These are phyloP conservation scores for Fusarium gaditjirri DNA, from an alignment of 2,329 filamentous ascomycete species.

Conservation along the genomic window DNA sequence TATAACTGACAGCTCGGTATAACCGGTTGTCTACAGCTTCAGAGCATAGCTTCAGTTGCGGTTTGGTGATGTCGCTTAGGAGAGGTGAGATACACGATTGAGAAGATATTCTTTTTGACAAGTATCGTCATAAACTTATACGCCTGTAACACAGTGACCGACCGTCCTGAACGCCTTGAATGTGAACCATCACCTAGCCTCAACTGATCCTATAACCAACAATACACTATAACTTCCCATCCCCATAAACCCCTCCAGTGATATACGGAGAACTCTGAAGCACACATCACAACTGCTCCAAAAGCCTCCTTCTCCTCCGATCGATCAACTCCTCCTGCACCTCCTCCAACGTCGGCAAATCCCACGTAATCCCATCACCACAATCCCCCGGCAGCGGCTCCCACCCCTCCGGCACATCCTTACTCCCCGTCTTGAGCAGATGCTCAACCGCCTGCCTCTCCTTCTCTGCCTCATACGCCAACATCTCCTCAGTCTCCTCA, in stretches of 20 bases:
- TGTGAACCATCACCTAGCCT: constrained; percentile 7
- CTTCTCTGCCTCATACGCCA: constrained; percentile 84
- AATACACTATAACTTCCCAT: neutral
- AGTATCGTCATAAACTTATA: constrained; percentile 9
- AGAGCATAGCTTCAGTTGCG: neutral
- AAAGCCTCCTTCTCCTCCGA: constrained; percentile 80
- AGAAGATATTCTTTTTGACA: constrained; percentile 3
- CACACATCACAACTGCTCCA: constrained; percentile 77
- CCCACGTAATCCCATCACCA: constrained; percentile 85
- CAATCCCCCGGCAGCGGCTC: constrained; percentile 86
- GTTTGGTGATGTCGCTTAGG: neutral
- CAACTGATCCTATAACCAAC: neutral
- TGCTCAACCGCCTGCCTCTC: constrained; percentile 83
- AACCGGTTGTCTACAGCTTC: neutral
- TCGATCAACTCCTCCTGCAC: constrained; percentile 96
- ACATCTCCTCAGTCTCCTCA: constrained; percentile 85
- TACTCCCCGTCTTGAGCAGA: constrained; percentile 67
- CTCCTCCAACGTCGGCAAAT: constrained; percentile 85
- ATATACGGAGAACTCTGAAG: neutral
- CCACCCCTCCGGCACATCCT: constrained; percentile 75
- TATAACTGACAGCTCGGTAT: constrained; percentile 15
- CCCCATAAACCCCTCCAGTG: neutral
- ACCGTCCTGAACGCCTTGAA: constrained; percentile 29
- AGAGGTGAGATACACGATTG: neutral
- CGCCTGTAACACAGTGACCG: constrained; percentile 30